These are phyloP conservation scores for Rhodamnia argentea DNA, from an alignment of 345 rosid genomes.

Conservation along the genomic window DNA sequence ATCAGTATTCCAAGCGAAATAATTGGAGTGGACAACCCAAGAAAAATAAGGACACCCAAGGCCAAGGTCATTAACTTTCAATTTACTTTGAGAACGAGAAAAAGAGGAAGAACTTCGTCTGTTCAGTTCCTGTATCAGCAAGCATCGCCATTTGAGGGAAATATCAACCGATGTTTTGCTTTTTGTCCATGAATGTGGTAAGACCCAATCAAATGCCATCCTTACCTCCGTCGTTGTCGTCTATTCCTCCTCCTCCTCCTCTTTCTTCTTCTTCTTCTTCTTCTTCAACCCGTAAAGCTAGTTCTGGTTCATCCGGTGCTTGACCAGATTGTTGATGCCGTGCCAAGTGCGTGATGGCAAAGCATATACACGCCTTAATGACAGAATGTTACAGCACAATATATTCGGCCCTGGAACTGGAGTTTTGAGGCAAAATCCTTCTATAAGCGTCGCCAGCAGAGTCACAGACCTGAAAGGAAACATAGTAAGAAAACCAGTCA, in stretches of 20 bases:
- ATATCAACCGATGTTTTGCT: background rate
- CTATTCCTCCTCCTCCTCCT: background rate
- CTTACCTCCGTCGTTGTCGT: background rate
- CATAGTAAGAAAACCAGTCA: background rate
- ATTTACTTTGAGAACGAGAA: background rate
- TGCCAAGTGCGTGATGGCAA: background rate
- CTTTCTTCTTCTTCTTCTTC: background rate
- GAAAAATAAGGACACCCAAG: background rate
- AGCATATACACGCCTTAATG: background rate
- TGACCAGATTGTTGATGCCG: background rate
- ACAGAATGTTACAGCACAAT: background rate
- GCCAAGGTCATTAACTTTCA: background rate
- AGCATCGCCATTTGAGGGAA: background rate
- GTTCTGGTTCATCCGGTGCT: background rate
- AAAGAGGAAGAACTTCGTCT: background rate
- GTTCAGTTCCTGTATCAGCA: background rate
- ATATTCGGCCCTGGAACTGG: no score
- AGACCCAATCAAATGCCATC: background rate
- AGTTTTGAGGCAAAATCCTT: background rate
- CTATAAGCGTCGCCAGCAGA: background rate
- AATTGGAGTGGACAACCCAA: background rate
- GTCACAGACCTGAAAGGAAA: background rate
- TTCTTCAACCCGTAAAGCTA: background rate
- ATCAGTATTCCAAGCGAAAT: background rate
- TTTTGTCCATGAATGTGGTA: background rate